Conservation (phyloP, 1,139 yeast species). For the Kodamaea sp. region DNA sequence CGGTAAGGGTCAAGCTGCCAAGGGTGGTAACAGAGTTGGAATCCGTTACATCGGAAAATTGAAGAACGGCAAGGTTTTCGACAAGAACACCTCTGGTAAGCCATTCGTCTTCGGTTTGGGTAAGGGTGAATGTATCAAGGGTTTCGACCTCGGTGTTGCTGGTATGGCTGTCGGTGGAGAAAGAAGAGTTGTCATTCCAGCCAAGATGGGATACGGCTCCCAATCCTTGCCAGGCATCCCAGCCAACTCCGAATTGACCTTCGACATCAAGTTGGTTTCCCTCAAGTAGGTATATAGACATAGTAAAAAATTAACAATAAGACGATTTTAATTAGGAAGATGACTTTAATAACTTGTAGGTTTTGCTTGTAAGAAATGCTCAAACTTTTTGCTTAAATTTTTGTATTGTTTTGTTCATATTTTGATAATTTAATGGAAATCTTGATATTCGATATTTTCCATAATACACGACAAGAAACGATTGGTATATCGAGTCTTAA, state of each 20-base stretch:
- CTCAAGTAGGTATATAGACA: slow-evolving; percentile 61
- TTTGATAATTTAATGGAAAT: too few relatives aligned
- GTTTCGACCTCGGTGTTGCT: slow-evolving; percentile 97
- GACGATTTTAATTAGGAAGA: neutral
- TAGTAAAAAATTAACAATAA: neutral
- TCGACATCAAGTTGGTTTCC: slow-evolving; percentile 91
- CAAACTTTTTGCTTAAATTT: too few relatives aligned
- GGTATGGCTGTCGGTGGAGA: slow-evolving; percentile 99
- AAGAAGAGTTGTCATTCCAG: slow-evolving; percentile 95
- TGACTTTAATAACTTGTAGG: neutral
- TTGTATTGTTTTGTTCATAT: too few relatives aligned
- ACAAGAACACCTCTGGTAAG: slow-evolving; percentile 95
- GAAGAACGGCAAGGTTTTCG: slow-evolving; percentile 93
- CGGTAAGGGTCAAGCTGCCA: slow-evolving; percentile 88
- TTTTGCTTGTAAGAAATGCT: too few relatives aligned
- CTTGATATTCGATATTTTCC: too few relatives aligned
- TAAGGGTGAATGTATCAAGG: slow-evolving; percentile 97
- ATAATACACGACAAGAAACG: too few relatives aligned
- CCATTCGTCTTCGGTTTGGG: slow-evolving; percentile 92
- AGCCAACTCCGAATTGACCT: slow-evolving; percentile 92
- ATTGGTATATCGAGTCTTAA: too few relatives aligned
- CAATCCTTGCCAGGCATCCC: slow-evolving; percentile 96
- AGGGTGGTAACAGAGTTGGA: slow-evolving; percentile 88
- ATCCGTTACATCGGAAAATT: slow-evolving; percentile 98
- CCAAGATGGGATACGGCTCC: slow-evolving; percentile 95